Evolutionary conservation across 2,329 filamentous ascomycete genomes (phyloP), one percentile per base, ranked within the genome.

Genomic region (Boeremia lycopersici): DNA sequence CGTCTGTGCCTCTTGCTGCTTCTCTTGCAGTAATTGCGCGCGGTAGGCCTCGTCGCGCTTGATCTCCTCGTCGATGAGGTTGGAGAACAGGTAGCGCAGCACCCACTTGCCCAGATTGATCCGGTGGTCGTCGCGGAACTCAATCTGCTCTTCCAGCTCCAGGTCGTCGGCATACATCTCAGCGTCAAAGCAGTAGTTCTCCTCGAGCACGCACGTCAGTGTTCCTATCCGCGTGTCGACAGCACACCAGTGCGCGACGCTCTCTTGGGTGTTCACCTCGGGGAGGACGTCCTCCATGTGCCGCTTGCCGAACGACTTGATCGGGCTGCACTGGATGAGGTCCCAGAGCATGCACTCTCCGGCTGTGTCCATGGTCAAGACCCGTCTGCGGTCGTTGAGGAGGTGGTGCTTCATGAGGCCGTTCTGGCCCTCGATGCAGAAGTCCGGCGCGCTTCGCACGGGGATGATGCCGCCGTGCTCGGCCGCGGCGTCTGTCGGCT

Each of bases 81-180:
- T 89, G 9, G 89, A 87, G 77, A 99, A 99, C 0, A 99, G 82
- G 74, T 97, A 96, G 30, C 95, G 86, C 56, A 99, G 78, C 40
- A 98, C 86, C 95, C 95, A 99, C 80, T 96, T 96, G 8, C 95
- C 95, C 40, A 98, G 86, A 69, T 96, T 98, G 74, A 98, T 96
- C 78, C 95, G 86, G 77, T 98, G 93, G 66, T 99, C 95, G 66
- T 98, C 93, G 53, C 89, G 83, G 69, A 96, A 96, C 11, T 93
- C 88, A 15, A 89, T 80, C n/a, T 85, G 80, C 59, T 91, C 88
- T 10, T 89, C 84, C 49, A 93, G 65, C 35, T 87, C 81, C 31
- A 96, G 79, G 75, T 98, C 93, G 71, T 99, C 95, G 1, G 92
- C 93, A 72, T 99, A 99, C 75, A 96, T 89, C 70, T 99, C 95